A percentile compares a stretch with the other conserved stretches of the same genome.
These are phyloP conservation scores for Vitis hybrid DNA, from an alignment of 177 flowering plant species.

Conservation along the genomic window DNA sequence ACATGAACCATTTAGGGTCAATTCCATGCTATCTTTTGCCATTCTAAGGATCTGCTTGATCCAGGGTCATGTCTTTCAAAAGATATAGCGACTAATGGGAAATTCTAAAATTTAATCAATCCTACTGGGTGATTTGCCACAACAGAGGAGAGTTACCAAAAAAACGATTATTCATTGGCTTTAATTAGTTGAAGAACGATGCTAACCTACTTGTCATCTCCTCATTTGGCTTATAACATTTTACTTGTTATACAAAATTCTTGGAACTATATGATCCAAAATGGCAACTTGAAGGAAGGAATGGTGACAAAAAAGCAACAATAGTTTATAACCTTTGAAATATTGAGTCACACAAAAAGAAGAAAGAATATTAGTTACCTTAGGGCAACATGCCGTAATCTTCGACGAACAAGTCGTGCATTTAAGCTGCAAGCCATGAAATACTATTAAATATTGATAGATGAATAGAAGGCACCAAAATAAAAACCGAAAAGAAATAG, in stretches of 20 bases:
- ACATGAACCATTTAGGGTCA: not conserved
- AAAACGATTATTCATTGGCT: not conserved
- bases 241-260: too few relatives aligned
- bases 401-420: constrained; percentile 78
- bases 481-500: not conserved
- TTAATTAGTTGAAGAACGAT: too few relatives aligned
- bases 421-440: constrained; percentile 58
- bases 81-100: too few relatives aligned
- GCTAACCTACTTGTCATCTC: too few relatives aligned
- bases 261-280: too few relatives aligned
- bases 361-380: constrained; percentile 47
- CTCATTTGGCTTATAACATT: too few relatives aligned
- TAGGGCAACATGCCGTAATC: constrained; percentile 75
- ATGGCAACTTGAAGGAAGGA: too few relatives aligned
- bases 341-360: not conserved
- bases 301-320: not conserved
- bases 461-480: not conserved
- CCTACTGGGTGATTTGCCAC: too few relatives aligned
- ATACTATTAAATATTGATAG: not conserved
- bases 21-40: not conserved
- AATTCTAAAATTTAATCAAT: too few relatives aligned
- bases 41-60: not conserved
- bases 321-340: not conserved
- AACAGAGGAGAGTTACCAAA: not conserved
- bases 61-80: not conserved